A percentile compares a stretch with the other conserved stretches of the same genome.
Evolutionary conservation across 192 early-diverging fungal species (phyloP).

Genomic region (Paraglomus occultum): DNA sequence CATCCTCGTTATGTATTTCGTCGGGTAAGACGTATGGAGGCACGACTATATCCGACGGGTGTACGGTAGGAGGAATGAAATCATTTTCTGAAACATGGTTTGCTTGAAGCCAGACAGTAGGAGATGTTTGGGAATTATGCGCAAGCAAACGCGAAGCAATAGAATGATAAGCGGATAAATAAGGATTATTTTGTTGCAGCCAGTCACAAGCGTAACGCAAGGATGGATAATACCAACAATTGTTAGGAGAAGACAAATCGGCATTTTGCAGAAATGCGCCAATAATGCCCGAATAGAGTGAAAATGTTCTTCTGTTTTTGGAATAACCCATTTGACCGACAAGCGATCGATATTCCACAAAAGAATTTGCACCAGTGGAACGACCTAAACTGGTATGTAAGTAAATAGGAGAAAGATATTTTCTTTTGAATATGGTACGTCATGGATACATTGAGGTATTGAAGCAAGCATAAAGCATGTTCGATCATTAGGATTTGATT

Average conservation of each 20-base stretch:
- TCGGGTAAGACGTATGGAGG: not conserved
- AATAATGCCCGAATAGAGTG: conserved; percentile 6
- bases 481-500: too few species aligned
- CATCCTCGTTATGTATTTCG: conserved; percentile 17
- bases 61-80: too few species aligned
- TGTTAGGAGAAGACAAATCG: too few species aligned
- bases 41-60: conserved; percentile 1
- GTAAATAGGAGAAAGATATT: conserved; percentile 4
- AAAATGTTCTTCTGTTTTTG: not conserved
- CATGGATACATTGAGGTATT: not conserved
- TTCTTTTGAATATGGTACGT: conserved; percentile 12
- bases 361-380: conserved; percentile 2
- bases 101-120: too few species aligned
- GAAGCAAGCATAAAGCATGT: not conserved
- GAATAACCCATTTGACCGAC: not conserved
- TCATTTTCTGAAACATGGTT: too few species aligned
- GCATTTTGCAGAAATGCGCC: conserved; percentile 15
- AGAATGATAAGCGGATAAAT: too few species aligned
- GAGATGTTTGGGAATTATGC: too few species aligned
- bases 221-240: too few species aligned
- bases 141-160: too few species aligned
- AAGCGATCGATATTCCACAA: not conserved
- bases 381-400: conserved; percentile 1
- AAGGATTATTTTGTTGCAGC: too few species aligned
- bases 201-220: too few species aligned